Base-by-base conservation (phyloP, 768 basidiomycete genomes). In the Pleurotus sapidus region DNA sequence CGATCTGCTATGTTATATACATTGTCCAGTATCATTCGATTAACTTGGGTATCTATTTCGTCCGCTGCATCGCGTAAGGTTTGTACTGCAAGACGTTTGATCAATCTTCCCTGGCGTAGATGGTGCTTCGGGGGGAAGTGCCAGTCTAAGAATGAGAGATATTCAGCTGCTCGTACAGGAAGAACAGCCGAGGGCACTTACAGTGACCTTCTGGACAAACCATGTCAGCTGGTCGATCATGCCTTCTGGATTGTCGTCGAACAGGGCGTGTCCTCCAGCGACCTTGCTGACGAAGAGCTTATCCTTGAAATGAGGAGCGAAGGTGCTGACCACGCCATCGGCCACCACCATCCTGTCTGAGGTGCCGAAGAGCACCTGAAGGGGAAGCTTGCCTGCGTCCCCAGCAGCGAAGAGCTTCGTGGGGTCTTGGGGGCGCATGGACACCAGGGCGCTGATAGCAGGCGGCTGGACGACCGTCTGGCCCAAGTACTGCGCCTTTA, bases 351-450 rank as follows among this genome's bases (percentile, higher is more conserved):
- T 42, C 5, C 14, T 12, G 24, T 53, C 51, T 6, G 51, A 53
- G n/a, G 23, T 53, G 8, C 51, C 51, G 51, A 40, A 53, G 20
- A 72, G 53, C 17, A 69, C 11, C 7, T 72, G 55, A 34, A 72
- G 47, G 1, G 71, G 71, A 18, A 71, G 59, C 11, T 34, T 34
- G 2, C 71, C 71, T 2, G 56, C 59, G 17, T 57, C 47, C 8
- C 67, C 70, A 4, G 65, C 69, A 25, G 63, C 56, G 51, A 66
- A 63, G n/a, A 73, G 61, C 11, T 60, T 64, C 3, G 63, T 56
- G 24, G 68, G 57, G 39, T 67, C 64, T 59, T 72, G 70, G 2
- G 62, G 38, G 12, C 73, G 70, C 6, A 49, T 46, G 4, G 68
- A 59, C n/a, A 66, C 61, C 4, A 67, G 56, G 14, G 48, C 24